Base-by-base conservation (phyloP, 371 early-diverging fungal species). In the Amoeboaphelidium protococcarum region DNA sequence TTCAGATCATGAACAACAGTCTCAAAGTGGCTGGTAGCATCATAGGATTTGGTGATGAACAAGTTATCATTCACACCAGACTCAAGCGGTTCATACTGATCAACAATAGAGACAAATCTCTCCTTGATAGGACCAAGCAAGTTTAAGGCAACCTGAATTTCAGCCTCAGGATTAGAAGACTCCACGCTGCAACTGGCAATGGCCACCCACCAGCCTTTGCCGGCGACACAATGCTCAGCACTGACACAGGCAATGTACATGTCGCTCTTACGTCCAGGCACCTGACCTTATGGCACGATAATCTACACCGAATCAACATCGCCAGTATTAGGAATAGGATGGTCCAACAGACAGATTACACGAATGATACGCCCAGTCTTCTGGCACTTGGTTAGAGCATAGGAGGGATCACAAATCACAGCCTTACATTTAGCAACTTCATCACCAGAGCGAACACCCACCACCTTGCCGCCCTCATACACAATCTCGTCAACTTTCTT, bases 11-110 rank as follows among this genome's bases (percentile, higher is more conserved):
- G 78, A 59, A 84, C 92, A 23, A 91, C 82, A 45, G 92, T 82
- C 63, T 91, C 99, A 73, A 98, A 95, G 73, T 97, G 94, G 21
- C 87, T 81, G 2, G 96, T 86, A 27, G 98, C 92, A 69, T 99
- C 98, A 56, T 92, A 96, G 37, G 83, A 83, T 54, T 78, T 80
- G 44, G 89, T 78, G 43, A 95, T 69, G 60, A 78, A 98, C 41
- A 88, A 73, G 52, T 80, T 69, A 49, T 84, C 83, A 12, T 60
- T 55, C n/a, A 58, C 66, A 44, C 92, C 94, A 54, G 88, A 82
- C 2, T 70, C 63, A 22, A 66, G 46, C 23, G 97, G 95, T 59
- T 78, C 91, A 45, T 71, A 74, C 40, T 92, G 51, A 54, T 85
- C 80, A 23, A 71, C 68, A 27, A 89, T 71, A 26, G 62, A 59